Evolutionary conservation across 305 asterid species (phyloP).

Genomic region (Fraxinus xanthoxyloides): DNA sequence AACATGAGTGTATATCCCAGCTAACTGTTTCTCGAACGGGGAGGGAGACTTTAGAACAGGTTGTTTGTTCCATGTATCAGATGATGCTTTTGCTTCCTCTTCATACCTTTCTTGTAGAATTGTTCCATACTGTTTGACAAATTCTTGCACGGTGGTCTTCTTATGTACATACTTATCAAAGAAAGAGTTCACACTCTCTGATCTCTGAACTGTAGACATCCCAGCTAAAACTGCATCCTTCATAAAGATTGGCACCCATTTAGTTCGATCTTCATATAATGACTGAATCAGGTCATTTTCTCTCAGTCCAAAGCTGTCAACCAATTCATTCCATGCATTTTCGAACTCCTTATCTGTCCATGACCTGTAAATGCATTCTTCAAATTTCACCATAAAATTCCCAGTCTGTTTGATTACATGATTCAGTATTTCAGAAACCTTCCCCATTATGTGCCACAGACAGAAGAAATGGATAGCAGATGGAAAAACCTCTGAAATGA

Average conservation of each 20-base stretch:
- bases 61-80: conserved; percentile 83
- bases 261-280: conserved; percentile 69
- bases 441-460: conserved; percentile 79
- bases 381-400: conserved; percentile 61
- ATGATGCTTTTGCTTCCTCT: conserved; percentile 90
- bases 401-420: conserved; percentile 70
- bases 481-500: conserved; percentile 62
- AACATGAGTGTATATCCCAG: conserved; percentile 67
- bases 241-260: conserved; percentile 75
- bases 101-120: conserved; percentile 85
- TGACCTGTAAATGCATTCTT: conserved; percentile 72
- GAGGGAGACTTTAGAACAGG: conserved; percentile 92
- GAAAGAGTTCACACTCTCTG: conserved; percentile 85
- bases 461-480: conserved; percentile 62
- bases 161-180: conserved; percentile 92
- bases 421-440: conserved; percentile 63
- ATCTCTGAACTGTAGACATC: conserved; percentile 71
- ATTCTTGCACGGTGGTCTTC: conserved; percentile 78
- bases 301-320: conserved; percentile 65
- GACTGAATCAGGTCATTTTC: conserved; percentile 66
- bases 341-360: conserved; percentile 84
- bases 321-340: conserved; percentile 78
- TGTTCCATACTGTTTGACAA: conserved; percentile 70
- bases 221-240: conserved; percentile 79
- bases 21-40: conserved; percentile 89